Percentiles rank a stretch among this genome's conserved stretches.
Evolutionary conservation across 306 rosid species (phyloP).

Genomic region (Potentilla sterilis): DNA sequence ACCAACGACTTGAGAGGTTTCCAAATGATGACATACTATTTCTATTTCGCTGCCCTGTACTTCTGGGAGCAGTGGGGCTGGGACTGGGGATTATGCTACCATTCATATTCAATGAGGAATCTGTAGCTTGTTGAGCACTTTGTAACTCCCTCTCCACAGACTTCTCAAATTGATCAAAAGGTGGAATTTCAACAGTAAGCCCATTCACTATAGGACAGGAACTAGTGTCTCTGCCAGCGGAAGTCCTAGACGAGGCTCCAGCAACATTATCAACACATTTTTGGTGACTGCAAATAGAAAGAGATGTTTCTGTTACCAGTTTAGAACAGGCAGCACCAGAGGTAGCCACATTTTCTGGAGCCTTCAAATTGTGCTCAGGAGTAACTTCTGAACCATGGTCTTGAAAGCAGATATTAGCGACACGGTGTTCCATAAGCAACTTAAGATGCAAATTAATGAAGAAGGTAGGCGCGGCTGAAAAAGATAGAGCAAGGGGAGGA

Average conservation of each 20-base stretch:
- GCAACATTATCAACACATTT: constrained; percentile 28
- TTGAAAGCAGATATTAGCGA: constrained; percentile 45
- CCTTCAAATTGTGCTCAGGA: constrained; percentile 32
- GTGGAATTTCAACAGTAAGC: constrained; percentile 62
- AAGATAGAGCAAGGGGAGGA: constrained; percentile 72
- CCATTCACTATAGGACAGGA: constrained; percentile 45
- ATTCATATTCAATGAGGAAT: constrained; percentile 53
- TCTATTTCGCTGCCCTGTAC: constrained; percentile 67
- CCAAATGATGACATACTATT: constrained; percentile 54
- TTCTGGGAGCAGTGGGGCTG: constrained; percentile 82
- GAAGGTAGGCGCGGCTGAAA: constrained; percentile 80
- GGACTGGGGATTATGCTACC: constrained; percentile 57
- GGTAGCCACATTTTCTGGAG: constrained; percentile 30
- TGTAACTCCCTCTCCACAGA: constrained; percentile 44
- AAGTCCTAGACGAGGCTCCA: constrained; percentile 38
- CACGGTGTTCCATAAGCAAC: constrained; percentile 66
- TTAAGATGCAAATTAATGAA: constrained; percentile 79
- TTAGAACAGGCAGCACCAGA: constrained; percentile 40
- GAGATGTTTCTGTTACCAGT: constrained; percentile 27
- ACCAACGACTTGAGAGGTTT: constrained; percentile 58
- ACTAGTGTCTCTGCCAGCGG: constrained; percentile 36
- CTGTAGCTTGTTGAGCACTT: constrained; percentile 50
- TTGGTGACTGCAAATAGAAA: constrained; percentile 34
- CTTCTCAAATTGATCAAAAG: constrained; percentile 51
- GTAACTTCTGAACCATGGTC: constrained; percentile 35